Evolutionary conservation across 2,329 filamentous ascomycete genomes (phyloP), one percentile per base, ranked within the genome.

Genomic region (Colletotrichum cereale): DNA sequence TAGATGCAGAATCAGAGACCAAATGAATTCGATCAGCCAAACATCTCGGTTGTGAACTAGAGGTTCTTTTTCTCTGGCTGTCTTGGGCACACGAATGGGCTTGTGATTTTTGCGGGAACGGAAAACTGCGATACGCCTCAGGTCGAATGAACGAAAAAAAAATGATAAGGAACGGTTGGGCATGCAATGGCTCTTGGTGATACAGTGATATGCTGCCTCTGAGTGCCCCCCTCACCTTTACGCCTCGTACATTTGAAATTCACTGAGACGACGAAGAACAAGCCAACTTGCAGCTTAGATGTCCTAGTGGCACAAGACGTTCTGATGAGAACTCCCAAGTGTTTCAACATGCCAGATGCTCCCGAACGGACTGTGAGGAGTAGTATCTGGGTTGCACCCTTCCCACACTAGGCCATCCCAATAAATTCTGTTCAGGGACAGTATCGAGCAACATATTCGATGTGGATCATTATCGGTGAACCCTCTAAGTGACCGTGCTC

Each of bases 21-120:
- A 73, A 74, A 74, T 73, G 73, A 74, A 74, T 69, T 73, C 71
- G 73, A 74, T 74, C 73, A 74, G 60, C 71, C 73, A 74, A 73
- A 78, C 80, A 81, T 82, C 78, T 82, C 79, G 82, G 82, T 78
- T 78, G 79, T 78, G 82, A 79, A 65, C 65, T 60, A 61, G 69
- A 69, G 65, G 60, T 72, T 67, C 29, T 72, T 56, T 42, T 52
- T 63, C 68, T 71, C 69, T 72, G 66, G 69, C 58, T 68, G 60
- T 69, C 53, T 66, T 63, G 69, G 69, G 60, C 58, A 72, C 60
- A 72, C 65, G 66, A 61, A 61, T 64, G 69, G 69, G 69, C 66
- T 72, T 69, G 60, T 72, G 69, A 69, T 72, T 69, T 72, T 71
- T 72, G 66, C 69, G 65, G 69, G 69, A 72, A 72, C 60, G 69